A percentile compares a stretch with the other conserved stretches of the same genome.
These are phyloP conservation scores for Limonium bicolor DNA, from an alignment of 148 eudicot genomes.

Conservation along the genomic window DNA sequence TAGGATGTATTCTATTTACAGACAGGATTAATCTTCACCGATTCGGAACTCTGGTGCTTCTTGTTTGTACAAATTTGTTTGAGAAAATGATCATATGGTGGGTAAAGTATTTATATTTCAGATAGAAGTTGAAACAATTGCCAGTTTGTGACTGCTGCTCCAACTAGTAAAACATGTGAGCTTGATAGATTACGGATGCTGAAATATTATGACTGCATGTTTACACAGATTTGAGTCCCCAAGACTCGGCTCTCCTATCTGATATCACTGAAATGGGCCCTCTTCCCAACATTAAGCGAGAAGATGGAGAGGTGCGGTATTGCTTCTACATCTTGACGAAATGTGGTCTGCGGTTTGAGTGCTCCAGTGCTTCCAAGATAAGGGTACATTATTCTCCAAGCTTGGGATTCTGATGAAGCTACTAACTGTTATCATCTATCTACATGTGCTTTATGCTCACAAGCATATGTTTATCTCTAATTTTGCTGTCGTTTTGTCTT, in stretches of 20 bases:
- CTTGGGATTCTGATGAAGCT: too few relatives aligned
- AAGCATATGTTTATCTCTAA: neutral
- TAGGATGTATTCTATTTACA: constrained; percentile 3
- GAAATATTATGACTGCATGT: too few relatives aligned
- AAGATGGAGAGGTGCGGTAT: constrained; percentile 52
- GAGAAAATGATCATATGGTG: too few relatives aligned
- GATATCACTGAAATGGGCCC: constrained; percentile 68
- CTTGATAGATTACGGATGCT: too few relatives aligned
- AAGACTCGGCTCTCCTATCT: constrained; percentile 67
- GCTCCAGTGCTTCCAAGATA: constrained; percentile 54
- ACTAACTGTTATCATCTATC: neutral
- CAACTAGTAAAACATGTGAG: too few relatives aligned
- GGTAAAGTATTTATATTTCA: too few relatives aligned
- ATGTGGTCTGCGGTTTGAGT: constrained; percentile 68
- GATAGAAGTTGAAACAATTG: too few relatives aligned
- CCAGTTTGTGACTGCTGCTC: too few relatives aligned
- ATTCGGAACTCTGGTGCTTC: too few relatives aligned
- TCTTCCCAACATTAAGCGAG: constrained; percentile 51
- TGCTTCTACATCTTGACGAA: constrained; percentile 67
- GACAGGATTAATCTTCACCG: too few relatives aligned
- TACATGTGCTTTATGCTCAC: neutral
- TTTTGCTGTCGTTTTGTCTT: neutral
- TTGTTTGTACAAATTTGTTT: too few relatives aligned
- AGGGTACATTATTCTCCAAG: constrained; percentile 36
- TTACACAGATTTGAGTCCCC: constrained; percentile 95